phyloP scores from a whole-genome alignment of 1,284 basidiomycete species.

The Porodaedalea pini region DNA sequence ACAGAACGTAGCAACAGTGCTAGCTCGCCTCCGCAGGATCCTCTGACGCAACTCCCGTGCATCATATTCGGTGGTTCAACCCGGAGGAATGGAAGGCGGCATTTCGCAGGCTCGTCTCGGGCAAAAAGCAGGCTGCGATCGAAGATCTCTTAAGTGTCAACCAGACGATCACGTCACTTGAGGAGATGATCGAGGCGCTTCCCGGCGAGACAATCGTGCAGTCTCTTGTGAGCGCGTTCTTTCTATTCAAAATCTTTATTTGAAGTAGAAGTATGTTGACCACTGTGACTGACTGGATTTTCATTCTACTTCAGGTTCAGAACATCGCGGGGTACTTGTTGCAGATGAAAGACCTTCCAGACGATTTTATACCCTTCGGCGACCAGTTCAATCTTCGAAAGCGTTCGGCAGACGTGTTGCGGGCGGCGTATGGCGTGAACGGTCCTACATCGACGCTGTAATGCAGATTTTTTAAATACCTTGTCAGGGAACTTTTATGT shows the following conservation, averaged over 20 bases:
- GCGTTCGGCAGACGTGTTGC: background rate
- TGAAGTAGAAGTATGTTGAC: too few species aligned
- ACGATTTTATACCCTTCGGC: constrained; percentile 8
- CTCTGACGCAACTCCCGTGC: too few species aligned
- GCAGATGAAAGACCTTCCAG: constrained; percentile 11
- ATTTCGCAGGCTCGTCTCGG: constrained; percentile 4
- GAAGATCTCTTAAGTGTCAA: background rate
- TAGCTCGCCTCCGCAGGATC: too few species aligned
- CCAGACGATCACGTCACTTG: background rate
- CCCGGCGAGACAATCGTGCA: background rate
- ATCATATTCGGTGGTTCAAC: constrained; percentile 5
- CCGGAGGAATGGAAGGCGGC: constrained; percentile 5
- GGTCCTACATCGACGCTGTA: background rate
- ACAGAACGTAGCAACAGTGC: too few species aligned
- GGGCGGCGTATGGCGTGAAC: background rate
- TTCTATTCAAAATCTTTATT: background rate
- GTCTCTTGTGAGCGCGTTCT: constrained; percentile 2
- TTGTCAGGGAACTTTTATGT: too few species aligned
- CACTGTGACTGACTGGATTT: background rate
- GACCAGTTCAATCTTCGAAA: constrained; percentile 4
- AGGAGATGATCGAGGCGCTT: background rate
- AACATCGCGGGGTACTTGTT: constrained; percentile 3
- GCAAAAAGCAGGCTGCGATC: background rate
- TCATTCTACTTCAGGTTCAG: background rate
- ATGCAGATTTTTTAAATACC: too few species aligned